A percentile compares a stretch with the other conserved stretches of the same genome.
Conservation (phyloP, 345 rosid species). For the Nasturtium officinale region DNA sequence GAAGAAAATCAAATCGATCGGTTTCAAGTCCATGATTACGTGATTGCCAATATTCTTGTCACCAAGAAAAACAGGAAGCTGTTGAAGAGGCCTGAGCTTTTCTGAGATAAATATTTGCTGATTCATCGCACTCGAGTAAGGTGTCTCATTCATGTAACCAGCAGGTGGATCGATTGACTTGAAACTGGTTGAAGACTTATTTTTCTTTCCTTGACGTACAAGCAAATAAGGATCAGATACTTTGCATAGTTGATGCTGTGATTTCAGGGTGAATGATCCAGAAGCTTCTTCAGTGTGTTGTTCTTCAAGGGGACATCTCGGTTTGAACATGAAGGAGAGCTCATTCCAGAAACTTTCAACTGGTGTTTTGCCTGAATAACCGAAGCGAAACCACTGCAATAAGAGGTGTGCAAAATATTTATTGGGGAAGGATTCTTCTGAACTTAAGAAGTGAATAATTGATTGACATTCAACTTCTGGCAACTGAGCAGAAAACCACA, state of each 20-base stretch:
- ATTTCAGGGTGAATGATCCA: slow-evolving; percentile 37
- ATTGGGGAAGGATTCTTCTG: slow-evolving; percentile 41
- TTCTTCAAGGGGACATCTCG: slow-evolving; percentile 41
- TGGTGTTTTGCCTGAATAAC: slow-evolving; percentile 60
- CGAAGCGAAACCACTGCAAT: slow-evolving; percentile 61
- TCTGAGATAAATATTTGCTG: slow-evolving; percentile 47
- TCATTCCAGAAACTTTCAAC: slow-evolving; percentile 54
- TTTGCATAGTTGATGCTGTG: slow-evolving; percentile 29
- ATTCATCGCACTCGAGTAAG: slow-evolving; percentile 53
- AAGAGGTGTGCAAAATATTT: slow-evolving; percentile 57
- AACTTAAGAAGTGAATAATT: slow-evolving; percentile 51
- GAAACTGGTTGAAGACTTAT: slow-evolving; percentile 32
- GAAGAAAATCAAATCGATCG: slow-evolving; percentile 67
- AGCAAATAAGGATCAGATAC: slow-evolving; percentile 7
- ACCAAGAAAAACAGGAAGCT: slow-evolving; percentile 33
- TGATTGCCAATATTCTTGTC: slow-evolving; percentile 42
- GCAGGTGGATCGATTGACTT: slow-evolving; percentile 28
- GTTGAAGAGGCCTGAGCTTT: slow-evolving; percentile 33
- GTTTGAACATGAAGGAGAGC: slow-evolving; percentile 53
- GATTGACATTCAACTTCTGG: slow-evolving; percentile 52
- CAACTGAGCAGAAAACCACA: slow-evolving; percentile 73
- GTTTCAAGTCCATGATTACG: slow-evolving; percentile 47
- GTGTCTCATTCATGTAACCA: slow-evolving; percentile 41
- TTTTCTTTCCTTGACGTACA: slow-evolving; percentile 32
- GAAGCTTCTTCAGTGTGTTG: slow-evolving; percentile 45